Conservation (phyloP, 2,329 filamentous ascomycete genomes). For the Alternaria viburni region DNA sequence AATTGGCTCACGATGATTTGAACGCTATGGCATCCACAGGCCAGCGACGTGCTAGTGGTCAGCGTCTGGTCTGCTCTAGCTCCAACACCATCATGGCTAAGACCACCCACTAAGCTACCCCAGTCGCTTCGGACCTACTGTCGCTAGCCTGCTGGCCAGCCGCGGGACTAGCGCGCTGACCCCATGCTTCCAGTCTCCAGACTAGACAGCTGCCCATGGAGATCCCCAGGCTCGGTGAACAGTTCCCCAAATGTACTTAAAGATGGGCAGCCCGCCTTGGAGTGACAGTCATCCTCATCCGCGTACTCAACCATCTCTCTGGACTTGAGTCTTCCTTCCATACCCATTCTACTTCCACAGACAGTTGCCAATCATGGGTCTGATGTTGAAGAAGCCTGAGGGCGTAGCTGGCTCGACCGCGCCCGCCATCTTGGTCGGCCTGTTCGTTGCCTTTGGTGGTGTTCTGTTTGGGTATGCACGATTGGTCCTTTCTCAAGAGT, state of each 20-base stretch:
- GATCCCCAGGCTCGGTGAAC: slow-evolving; percentile 21
- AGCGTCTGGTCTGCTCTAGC: slow-evolving; percentile 26
- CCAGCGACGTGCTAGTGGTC: slow-evolving; percentile 13
- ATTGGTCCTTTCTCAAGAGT: neutral
- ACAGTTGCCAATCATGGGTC: slow-evolving; percentile 38
- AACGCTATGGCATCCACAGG: slow-evolving; percentile 9
- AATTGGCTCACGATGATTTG: slow-evolving; percentile 7
- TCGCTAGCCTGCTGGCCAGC: slow-evolving; percentile 18
- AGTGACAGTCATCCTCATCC: slow-evolving; percentile 10
- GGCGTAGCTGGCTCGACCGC: slow-evolving; percentile 67
- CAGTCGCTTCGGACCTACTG: slow-evolving; percentile 23
- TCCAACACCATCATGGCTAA: slow-evolving; percentile 13
- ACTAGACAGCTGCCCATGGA: slow-evolving; percentile 29
- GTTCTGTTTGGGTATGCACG: slow-evolving; percentile 48
- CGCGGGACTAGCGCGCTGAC: slow-evolving; percentile 19
- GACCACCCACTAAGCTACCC: slow-evolving; percentile 6
- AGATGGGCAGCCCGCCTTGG: slow-evolving; percentile 11
- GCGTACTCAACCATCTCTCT: slow-evolving; percentile 7
- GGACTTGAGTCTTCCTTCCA: slow-evolving; percentile 5
- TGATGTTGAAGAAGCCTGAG: slow-evolving; percentile 69
- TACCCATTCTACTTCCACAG: slow-evolving; percentile 6
- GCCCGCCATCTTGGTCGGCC: slow-evolving; percentile 48
- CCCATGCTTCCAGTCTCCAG: slow-evolving; percentile 31
- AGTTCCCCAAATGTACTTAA: slow-evolving; percentile 32
- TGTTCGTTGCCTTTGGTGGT: slow-evolving; percentile 57